A percentile compares a stretch with the other conserved stretches of the same genome.
Conservation (phyloP, 805 yeast genomes). For the Lachancea kluyveri region DNA sequence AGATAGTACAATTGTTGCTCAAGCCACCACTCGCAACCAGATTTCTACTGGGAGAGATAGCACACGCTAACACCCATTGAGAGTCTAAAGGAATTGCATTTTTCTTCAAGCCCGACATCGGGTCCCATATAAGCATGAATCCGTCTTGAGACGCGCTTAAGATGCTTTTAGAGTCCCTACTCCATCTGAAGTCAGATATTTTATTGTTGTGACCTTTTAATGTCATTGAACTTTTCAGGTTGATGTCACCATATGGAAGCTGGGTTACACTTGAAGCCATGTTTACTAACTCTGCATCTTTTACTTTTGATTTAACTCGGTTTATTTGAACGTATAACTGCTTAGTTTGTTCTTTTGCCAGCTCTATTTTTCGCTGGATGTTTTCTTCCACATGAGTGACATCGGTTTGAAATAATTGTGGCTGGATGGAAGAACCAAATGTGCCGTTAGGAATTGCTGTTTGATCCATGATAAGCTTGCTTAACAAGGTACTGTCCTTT, state of each 20-base stretch:
- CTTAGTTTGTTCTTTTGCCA: conserved; percentile 41
- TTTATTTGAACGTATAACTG: conserved; percentile 46
- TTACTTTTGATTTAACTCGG: conserved; percentile 35
- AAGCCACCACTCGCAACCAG: conserved; percentile 78
- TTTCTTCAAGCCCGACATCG: conserved; percentile 60
- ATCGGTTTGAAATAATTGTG: no score
- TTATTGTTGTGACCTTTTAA: conserved; percentile 63
- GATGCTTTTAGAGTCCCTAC: conserved; percentile 49
- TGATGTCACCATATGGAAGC: conserved; percentile 19
- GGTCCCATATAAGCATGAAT: conserved; percentile 77
- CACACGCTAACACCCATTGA: conserved; percentile 75
- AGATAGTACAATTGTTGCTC: conserved; percentile 71
- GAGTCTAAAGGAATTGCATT: conserved; percentile 68
- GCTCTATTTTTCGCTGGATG: conserved; percentile 24
- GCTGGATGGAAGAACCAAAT: no score
- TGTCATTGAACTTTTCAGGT: conserved; percentile 33
- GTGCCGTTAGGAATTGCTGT: no score
- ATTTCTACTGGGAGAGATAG: conserved; percentile 57
- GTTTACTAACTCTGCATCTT: conserved; percentile 40
- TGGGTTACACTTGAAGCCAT: conserved; percentile 28
- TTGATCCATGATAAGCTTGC: no score
- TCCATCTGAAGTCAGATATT: conserved; percentile 65
- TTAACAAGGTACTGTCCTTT: no score
- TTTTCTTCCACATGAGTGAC: conserved; percentile 20
- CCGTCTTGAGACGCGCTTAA: conserved; percentile 85